Percentiles rank a stretch among this genome's conserved stretches.
These are phyloP conservation scores for Sarocladium strictum DNA, from an alignment of 2,329 filamentous ascomycete species.

Conservation along the genomic window DNA sequence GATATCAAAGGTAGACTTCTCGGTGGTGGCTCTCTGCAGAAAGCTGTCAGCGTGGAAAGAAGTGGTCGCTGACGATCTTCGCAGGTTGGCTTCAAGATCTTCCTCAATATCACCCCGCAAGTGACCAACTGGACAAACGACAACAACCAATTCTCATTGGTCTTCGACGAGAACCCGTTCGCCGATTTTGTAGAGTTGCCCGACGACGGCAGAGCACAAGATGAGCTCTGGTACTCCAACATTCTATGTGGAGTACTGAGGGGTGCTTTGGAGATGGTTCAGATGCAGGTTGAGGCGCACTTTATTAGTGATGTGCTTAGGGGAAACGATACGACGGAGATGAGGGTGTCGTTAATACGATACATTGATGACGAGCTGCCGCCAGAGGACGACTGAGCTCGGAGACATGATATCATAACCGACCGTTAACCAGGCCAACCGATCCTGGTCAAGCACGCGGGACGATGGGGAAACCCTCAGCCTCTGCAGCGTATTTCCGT, in stretches of 20 bases:
- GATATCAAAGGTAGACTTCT: conserved; percentile 69
- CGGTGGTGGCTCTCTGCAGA: neutral
- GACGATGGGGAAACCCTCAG: too few relatives aligned
- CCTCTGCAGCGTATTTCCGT: too few relatives aligned
- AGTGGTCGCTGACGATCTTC: neutral
- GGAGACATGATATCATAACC: neutral
- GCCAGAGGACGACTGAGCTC: conserved; percentile 78
- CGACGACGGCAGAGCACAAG: conserved; percentile 90
- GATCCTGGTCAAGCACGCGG: too few relatives aligned
- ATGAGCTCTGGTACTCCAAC: conserved; percentile 98
- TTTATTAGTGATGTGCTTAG: conserved; percentile 91
- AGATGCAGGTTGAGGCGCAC: conserved; percentile 97
- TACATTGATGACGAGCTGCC: conserved; percentile 98
- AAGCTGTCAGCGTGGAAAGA: neutral
- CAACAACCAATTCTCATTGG: conserved; percentile 90
- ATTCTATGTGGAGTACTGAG: conserved; percentile 90
- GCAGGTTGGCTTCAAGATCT: conserved; percentile 97
- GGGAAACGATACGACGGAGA: conserved; percentile 94
- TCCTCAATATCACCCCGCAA: conserved; percentile 90
- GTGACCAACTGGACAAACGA: conserved; percentile 95
- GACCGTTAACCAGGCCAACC: too few relatives aligned
- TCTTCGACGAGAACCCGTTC: conserved; percentile 95
- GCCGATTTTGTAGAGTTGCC: conserved; percentile 97
- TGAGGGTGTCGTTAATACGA: conserved; percentile 84
- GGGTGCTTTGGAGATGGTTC: conserved; percentile 94